Percentiles rank a stretch among this genome's conserved stretches.
phyloP scores from a whole-genome alignment of 306 rosid species.

The Gastrolobium bilobum region DNA sequence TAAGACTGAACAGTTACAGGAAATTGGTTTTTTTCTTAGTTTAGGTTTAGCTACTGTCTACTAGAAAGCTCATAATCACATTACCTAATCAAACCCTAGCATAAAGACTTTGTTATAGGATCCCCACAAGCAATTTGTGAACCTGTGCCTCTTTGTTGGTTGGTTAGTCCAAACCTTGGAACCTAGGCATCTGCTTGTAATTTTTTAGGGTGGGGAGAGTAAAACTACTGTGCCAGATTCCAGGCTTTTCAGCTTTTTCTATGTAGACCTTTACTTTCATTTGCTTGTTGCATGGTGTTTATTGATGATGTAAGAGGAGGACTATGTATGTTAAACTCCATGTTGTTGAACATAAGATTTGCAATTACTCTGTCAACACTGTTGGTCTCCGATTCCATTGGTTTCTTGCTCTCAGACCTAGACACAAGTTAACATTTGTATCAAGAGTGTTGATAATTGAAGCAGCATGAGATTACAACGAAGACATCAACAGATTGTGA shows the following conservation, averaged over 20 bases:
- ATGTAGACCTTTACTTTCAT: neutral
- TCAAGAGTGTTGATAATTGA: slow-evolving; percentile 32
- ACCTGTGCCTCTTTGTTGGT: slow-evolving; percentile 9
- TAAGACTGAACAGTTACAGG: slow-evolving; percentile 15
- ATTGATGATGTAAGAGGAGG: slow-evolving; percentile 44
- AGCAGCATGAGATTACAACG: neutral
- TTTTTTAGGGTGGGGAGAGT: neutral
- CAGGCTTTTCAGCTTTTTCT: slow-evolving; percentile 21
- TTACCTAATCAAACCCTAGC: slow-evolving; percentile 42
- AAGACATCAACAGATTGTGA: neutral
- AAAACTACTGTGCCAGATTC: slow-evolving; percentile 18
- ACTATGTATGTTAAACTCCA: slow-evolving; percentile 48
- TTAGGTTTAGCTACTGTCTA: slow-evolving; percentile 17
- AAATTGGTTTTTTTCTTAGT: slow-evolving; percentile 2
- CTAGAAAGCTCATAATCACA: slow-evolving; percentile 3
- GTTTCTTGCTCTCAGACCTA: slow-evolving; percentile 52
- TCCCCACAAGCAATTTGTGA: slow-evolving; percentile 24
- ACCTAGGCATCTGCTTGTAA: slow-evolving; percentile 48
- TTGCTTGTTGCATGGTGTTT: slow-evolving; percentile 41
- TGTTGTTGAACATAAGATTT: slow-evolving; percentile 68
- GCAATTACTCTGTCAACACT: slow-evolving; percentile 69
- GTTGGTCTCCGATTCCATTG: slow-evolving; percentile 62
- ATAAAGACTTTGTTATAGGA: slow-evolving; percentile 35
- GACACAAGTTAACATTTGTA: slow-evolving; percentile 28
- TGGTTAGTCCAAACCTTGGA: slow-evolving; percentile 43